A percentile compares a stretch with the other conserved stretches of the same genome.
Conservation (phyloP, 2,329 filamentous ascomycete genomes). For the Sporothrix sp. region DNA sequence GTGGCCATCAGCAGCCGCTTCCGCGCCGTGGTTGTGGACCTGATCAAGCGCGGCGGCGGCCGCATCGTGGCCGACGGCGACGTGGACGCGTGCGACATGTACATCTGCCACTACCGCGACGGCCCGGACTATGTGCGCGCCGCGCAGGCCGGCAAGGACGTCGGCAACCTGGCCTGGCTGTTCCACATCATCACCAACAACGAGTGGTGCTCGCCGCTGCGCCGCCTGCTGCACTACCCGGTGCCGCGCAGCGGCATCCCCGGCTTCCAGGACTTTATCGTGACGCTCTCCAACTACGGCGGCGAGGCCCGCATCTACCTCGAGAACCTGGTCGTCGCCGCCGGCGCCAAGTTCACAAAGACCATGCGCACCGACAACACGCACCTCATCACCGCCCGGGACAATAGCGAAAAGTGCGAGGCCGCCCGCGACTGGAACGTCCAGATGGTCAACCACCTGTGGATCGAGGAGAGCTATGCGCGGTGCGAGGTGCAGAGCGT, state of each 20-base stretch:
- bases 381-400: conserved; percentile 85
- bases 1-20: conserved; percentile 61
- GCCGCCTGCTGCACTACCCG: conserved; percentile 82
- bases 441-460: conserved; percentile 84
- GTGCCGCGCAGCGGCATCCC: conserved; percentile 66
- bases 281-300: conserved; percentile 93
- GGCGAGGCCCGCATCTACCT: conserved; percentile 89
- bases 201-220: conserved; percentile 75
- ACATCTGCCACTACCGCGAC: conserved; percentile 79
- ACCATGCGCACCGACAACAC: conserved; percentile 94
- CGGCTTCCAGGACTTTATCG: conserved; percentile 65
- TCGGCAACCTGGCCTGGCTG: conserved; percentile 89
- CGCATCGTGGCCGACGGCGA: conserved; percentile 53
- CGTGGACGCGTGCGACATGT: conserved; percentile 66
- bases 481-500: conserved; percentile 69
- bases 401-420: conserved; percentile 82
- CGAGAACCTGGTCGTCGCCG: conserved; percentile 77
- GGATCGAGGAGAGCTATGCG: conserved; percentile 95
- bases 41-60: conserved; percentile 66
- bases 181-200: conserved; percentile 86
- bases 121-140: conserved; percentile 69
- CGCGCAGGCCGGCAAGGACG: conserved; percentile 65
- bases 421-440: conserved; percentile 91
- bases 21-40: conserved; percentile 53
- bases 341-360: conserved; percentile 84